Base-by-base conservation (phyloP, 805 yeast genomes). In the Suhomyces kilbournensis region DNA sequence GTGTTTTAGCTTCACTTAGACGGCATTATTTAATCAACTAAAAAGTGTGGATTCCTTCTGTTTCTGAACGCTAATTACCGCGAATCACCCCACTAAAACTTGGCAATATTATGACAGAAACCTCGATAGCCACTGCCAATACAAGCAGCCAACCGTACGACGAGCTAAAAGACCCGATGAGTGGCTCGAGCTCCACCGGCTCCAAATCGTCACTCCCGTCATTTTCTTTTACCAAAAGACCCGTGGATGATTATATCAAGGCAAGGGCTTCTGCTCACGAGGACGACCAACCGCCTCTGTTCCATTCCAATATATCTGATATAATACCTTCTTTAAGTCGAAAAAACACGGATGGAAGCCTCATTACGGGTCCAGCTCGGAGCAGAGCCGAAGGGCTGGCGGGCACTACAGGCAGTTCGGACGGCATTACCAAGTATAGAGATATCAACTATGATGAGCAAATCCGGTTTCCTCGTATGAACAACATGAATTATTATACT, bases 401-500 rank as follows among this genome's bases (percentile, higher is more conserved):
- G 12, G 47, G 39, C n/a, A 19, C 47, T 23, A 44, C 47, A 6
- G 47, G 39, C n/a, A 19, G 38, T n/a, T 40, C 47, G 23, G 34
- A 32, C 12, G 26, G 19, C 9, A 28, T 38, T 10, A 22, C 32
- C 17, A 34, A 8, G 14, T 51, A 44, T 23, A 49, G 46, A 8
- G 60, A 56, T 22, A 34, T 75, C 53, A 74, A 80, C 60, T 80
- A 79, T 56, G 81, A 80, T 56, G 82, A 80, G 53, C 80, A 79
- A 58, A 81, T 80, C 47, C 63, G 84, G 52, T 82, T 83, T 34
- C 84, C 84, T 9, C 62, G 83, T 47, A 77, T 79, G 80, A 70
- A 75, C n/a, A 71, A 56, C 56, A 59, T 62, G 49, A 63, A 60
- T 44, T 64, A 61, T 48, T 67, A 66, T 50, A 67, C 68, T 1